Conservation (phyloP, 2,329 filamentous ascomycete species). For the Hawksworthiomyces lignivorus region DNA sequence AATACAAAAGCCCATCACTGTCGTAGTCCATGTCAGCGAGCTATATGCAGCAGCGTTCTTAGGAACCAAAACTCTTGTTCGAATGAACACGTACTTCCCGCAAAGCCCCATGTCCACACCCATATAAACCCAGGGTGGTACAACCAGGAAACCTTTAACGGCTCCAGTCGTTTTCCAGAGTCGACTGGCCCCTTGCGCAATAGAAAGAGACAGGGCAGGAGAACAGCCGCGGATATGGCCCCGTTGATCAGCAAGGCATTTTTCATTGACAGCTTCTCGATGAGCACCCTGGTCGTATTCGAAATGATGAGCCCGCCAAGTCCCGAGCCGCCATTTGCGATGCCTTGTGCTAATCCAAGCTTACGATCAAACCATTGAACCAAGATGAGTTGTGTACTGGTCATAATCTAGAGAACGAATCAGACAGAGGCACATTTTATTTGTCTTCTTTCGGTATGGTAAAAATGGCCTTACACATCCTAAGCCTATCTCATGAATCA, state of each 20-base stretch:
- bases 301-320: constrained; percentile 6
- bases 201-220: constrained; percentile 1
- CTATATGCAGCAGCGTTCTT: no score
- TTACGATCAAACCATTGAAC: constrained; percentile 8
- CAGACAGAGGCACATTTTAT: no score
- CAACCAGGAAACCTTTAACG: constrained; percentile 1
- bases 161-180: not conserved
- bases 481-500: not conserved
- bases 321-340: constrained; percentile 8
- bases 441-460: no score
- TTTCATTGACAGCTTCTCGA: constrained; percentile 1
- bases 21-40: no score
- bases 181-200: constrained; percentile 1
- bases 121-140: constrained; percentile 2
- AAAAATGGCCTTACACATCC: constrained; percentile 2
- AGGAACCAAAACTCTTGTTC: no score
- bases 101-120: constrained; percentile 5
- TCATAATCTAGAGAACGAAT: not conserved
- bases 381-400: constrained; percentile 1
- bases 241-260: constrained; percentile 6
- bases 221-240: constrained; percentile 2
- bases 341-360: constrained; percentile 3
- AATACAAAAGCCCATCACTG: constrained; percentile 9
- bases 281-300: constrained; percentile 9
- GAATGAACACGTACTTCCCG: not conserved